These are phyloP conservation scores for Wallemia hederae DNA, from an alignment of 1,284 basidiomycete species.

Conservation along the genomic window DNA sequence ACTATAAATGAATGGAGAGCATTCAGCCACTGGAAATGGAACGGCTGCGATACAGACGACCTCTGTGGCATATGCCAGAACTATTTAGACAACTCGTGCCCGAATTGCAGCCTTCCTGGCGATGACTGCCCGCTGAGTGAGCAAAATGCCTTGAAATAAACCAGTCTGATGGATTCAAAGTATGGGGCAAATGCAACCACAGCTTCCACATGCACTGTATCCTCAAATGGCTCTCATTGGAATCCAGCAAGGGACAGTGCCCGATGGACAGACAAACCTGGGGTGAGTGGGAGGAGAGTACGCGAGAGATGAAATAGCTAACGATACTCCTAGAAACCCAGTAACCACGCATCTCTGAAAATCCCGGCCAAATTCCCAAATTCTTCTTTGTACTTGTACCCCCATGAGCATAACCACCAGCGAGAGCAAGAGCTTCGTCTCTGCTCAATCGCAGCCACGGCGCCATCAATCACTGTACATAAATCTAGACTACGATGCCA, in stretches of 20 bases:
- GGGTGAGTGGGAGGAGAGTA: conserved; percentile 31
- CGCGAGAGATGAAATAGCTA: too few species aligned
- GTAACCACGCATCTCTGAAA: too few species aligned
- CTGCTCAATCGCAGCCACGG: background rate
- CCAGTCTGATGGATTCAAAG: conserved; percentile 18
- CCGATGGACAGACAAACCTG: conserved; percentile 75
- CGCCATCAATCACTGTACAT: background rate
- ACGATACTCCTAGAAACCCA: background rate
- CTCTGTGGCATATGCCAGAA: conserved; percentile 83
- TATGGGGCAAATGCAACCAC: conserved; percentile 85
- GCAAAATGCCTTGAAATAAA: conserved; percentile 12
- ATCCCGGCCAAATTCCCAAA: background rate
- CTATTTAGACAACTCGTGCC: conserved; percentile 71
- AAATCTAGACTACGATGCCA: background rate
- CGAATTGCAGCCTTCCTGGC: conserved; percentile 76
- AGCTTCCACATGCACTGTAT: conserved; percentile 88
- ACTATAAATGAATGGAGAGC: conserved; percentile 51
- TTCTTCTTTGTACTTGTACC: background rate
- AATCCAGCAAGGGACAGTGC: conserved; percentile 62
- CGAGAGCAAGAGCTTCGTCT: background rate
- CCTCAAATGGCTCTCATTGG: conserved; percentile 69
- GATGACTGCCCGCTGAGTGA: conserved; percentile 80
- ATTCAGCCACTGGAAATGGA: conserved; percentile 64
- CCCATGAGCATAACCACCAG: background rate
- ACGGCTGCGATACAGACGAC: conserved; percentile 45